Conservation (phyloP, 495 filamentous ascomycete genomes). For the Aspergillus avenaceus region DNA sequence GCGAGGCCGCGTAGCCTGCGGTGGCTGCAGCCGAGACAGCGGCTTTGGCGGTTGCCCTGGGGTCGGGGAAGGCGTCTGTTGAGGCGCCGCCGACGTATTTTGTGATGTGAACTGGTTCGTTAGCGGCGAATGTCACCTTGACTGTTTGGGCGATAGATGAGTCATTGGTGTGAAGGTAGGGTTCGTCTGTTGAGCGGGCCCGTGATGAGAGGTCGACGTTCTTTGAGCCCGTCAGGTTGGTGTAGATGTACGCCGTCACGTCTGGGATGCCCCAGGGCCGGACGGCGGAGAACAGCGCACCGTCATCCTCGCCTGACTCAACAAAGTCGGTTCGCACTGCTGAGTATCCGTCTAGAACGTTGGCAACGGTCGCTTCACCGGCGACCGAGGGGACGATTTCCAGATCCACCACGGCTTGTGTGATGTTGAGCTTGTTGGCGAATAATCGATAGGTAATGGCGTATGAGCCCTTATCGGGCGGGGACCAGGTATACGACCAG, state of each 20-base stretch:
- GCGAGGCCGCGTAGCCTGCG: constrained; percentile 44
- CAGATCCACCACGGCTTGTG: constrained; percentile 59
- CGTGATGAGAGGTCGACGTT: constrained; percentile 46
- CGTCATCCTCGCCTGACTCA: constrained; percentile 42
- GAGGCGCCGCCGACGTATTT: constrained; percentile 63
- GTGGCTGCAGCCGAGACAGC: constrained; percentile 39
- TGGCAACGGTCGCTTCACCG: constrained; percentile 47
- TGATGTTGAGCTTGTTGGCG: constrained; percentile 57
- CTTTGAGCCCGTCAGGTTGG: constrained; percentile 41
- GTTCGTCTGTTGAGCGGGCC: constrained; percentile 33
- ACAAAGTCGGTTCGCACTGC: constrained; percentile 57
- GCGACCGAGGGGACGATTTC: constrained; percentile 47
- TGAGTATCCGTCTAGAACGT: constrained; percentile 55
- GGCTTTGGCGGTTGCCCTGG: constrained; percentile 44
- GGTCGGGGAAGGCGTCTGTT: constrained; percentile 54
- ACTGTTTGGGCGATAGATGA: constrained; percentile 58
- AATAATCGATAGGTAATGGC: constrained; percentile 57
- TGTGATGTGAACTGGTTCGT: constrained; percentile 44
- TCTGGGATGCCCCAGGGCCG: constrained; percentile 50
- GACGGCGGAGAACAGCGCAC: constrained; percentile 55
- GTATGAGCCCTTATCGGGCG: constrained; percentile 44
- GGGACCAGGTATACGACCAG: constrained; percentile 68
- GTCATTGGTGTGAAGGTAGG: constrained; percentile 49
- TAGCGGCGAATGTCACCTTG: constrained; percentile 44
- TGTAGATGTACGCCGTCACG: constrained; percentile 57